phyloP scores from a whole-genome alignment of 2,329 filamentous ascomycete species.

The Aspergillus fructus region DNA sequence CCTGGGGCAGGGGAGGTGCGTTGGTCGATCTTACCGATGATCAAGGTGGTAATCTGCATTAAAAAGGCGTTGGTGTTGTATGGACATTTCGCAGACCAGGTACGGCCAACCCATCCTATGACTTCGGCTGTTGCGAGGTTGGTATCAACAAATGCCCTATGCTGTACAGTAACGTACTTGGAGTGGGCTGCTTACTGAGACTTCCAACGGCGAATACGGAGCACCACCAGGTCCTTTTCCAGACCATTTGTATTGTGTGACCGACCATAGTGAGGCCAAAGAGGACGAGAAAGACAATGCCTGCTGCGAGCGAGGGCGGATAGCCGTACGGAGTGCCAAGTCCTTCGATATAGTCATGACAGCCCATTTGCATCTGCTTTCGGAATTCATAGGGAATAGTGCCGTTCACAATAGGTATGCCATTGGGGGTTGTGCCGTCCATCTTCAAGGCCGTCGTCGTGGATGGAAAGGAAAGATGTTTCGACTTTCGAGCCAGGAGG shows the following conservation, averaged over 20 bases:
- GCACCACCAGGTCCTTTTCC: conserved; percentile 42
- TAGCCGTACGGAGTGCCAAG: conserved; percentile 33
- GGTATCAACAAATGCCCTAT: conserved; percentile 1
- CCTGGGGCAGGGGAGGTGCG: not conserved
- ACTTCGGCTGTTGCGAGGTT: conserved; percentile 34
- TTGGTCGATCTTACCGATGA: conserved; percentile 30
- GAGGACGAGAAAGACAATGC: conserved; percentile 34
- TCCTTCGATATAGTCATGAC: conserved; percentile 27
- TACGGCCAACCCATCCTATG: conserved; percentile 50
- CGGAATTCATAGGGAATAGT: conserved; percentile 8
- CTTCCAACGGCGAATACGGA: conserved; percentile 38
- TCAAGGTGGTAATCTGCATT: conserved; percentile 50
- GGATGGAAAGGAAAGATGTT: not conserved
- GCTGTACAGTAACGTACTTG: not conserved
- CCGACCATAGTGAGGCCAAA: conserved; percentile 37
- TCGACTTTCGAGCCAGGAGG: not conserved
- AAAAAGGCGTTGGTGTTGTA: conserved; percentile 52
- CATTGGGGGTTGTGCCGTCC: not conserved
- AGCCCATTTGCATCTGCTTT: conserved; percentile 20
- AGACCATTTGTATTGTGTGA: conserved; percentile 35
- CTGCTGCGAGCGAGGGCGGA: conserved; percentile 32
- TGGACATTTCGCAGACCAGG: conserved; percentile 51
- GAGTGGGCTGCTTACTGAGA: conserved; percentile 26
- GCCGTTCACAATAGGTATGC: not conserved
- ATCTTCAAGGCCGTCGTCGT: conserved; percentile 3